Evolutionary conservation across 176 grass and related monocot genomes (phyloP), one percentile per base, ranked within the genome.

Genomic region (Echinochloa phyllopogon): DNA sequence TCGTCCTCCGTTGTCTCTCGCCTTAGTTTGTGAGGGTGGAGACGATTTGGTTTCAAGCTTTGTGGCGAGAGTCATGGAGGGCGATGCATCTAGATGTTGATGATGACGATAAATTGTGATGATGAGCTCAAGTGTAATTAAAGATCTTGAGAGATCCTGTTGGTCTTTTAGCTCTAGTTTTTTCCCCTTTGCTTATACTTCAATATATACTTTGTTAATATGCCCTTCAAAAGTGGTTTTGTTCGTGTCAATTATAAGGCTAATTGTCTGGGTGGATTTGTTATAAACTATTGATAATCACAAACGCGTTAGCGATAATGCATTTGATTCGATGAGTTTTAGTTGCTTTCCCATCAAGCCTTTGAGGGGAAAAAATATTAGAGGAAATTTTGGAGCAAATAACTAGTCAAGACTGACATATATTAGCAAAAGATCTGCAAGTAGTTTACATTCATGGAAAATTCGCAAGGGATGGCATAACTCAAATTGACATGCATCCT

Each of bases 71-170:
- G 77, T 43, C 51, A 81, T 42, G 78, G 73, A 87, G 77, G 71
- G 24, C 51, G 56, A 57, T 39, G 20, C 65, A 29, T 18, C 72
- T 83, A 56, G 48, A 58, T 84, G 60, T 59, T 89, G 84, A 87
- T 79, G 83, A 87, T 79, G 86, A 85, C 16, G 88, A 96, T 61
- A 91, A 87, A 8, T 88, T 80, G 13, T 73, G 65, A 78, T 57
- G 56, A 82, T 72, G 21, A 45, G 23, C 55, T 65, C 21, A 90
- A 90, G 29, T 87, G 79, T 90, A 33, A 33, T 33, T 33, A 87
- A 69, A 87, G 14, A 87, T 68, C 74, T 37, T 68, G 27, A 41
- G 73, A 66, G 63, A 51, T 62, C 38, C 0, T 78, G 42, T 20
- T 66, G 55, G 69, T 37, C 42, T 56, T 56, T 51, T 79, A 62